Evolutionary conservation across 73 alveolate genomes (phyloP).

Genomic region (Blepharisma stoltei): DNA sequence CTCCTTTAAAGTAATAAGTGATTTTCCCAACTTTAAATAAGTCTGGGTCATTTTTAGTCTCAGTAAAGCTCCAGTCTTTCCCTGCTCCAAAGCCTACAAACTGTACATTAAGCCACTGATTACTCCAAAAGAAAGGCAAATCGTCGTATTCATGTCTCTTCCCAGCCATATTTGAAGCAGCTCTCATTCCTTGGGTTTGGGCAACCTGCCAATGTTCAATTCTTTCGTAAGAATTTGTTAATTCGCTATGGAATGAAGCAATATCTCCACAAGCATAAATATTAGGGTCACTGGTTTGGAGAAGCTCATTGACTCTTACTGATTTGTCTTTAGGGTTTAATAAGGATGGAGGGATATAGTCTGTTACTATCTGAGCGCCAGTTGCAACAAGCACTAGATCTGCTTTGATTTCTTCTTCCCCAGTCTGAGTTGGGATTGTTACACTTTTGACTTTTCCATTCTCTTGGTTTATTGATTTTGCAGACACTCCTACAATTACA

Average conservation of each 20-base stretch:
- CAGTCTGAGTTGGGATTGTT: constrained; percentile 60
- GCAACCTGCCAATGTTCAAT: constrained; percentile 84
- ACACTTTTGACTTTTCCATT: constrained; percentile 57
- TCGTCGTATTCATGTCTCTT: constrained; percentile 54
- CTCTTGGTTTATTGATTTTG: constrained; percentile 51
- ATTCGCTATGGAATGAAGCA: constrained; percentile 75
- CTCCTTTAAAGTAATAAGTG: constrained; percentile 29
- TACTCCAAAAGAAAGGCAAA: constrained; percentile 91
- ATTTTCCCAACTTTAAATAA: not conserved
- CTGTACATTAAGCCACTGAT: not conserved
- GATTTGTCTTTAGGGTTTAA: constrained; percentile 54
- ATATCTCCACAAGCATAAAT: constrained; percentile 89
- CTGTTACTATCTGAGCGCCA: constrained; percentile 71
- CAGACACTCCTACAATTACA: constrained; percentile 37
- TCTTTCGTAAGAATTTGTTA: constrained; percentile 70
- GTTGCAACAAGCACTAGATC: constrained; percentile 81
- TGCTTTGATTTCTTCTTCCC: constrained; percentile 47
- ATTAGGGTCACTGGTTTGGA: constrained; percentile 60
- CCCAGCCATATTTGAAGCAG: constrained; percentile 89
- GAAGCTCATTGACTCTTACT: constrained; percentile 65
- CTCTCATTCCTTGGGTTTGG: constrained; percentile 59
- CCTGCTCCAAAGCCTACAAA: constrained; percentile 6
- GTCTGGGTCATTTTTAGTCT: not conserved
- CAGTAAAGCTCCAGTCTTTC: not conserved
- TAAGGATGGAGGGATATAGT: constrained; percentile 42